Percentiles rank a stretch among this genome's conserved stretches.
These are phyloP conservation scores for Diaporthe helianthi DNA, from an alignment of 2,329 filamentous ascomycete species.

Conservation along the genomic window DNA sequence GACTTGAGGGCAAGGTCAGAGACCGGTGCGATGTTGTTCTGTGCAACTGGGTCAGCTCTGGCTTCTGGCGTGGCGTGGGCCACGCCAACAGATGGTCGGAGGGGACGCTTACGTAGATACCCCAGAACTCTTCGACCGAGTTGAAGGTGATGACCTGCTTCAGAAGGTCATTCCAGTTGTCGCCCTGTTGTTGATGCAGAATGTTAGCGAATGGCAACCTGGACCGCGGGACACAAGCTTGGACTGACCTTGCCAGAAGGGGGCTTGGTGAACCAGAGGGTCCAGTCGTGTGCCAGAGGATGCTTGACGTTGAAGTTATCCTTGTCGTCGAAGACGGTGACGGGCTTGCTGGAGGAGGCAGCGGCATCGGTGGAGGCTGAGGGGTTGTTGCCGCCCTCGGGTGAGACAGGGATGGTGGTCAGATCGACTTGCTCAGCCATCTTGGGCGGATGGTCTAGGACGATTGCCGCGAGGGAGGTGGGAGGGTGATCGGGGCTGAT, in stretches of 20 bases:
- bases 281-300: constrained; percentile 96
- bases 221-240: not conserved
- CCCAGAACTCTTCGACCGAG: constrained; percentile 99
- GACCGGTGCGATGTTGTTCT: constrained; percentile 99
- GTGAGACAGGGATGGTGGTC: constrained; percentile 72
- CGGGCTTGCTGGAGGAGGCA: constrained; percentile 64
- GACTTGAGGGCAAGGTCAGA: constrained; percentile 97
- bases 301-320: constrained; percentile 99
- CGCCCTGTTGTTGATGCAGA: constrained; percentile 65
- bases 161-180: constrained; percentile 98
- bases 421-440: constrained; percentile 69
- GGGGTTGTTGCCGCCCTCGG: constrained; percentile 64
- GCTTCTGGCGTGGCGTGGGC: constrained; percentile 12
- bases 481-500: not conserved
- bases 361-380: constrained; percentile 54
- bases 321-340: constrained; percentile 97
- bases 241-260: constrained; percentile 84
- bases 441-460: constrained; percentile 33
- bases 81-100: not conserved
- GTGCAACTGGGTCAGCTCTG: constrained; percentile 12
- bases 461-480: constrained; percentile 4
- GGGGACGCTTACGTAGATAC: constrained; percentile 82
- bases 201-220: constrained; percentile 38
- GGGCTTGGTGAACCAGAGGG: constrained; percentile 99
- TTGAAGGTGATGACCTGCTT: constrained; percentile 99